phyloP scores from a whole-genome alignment of 495 filamentous ascomycete species.

The Neurospora sp. region DNA sequence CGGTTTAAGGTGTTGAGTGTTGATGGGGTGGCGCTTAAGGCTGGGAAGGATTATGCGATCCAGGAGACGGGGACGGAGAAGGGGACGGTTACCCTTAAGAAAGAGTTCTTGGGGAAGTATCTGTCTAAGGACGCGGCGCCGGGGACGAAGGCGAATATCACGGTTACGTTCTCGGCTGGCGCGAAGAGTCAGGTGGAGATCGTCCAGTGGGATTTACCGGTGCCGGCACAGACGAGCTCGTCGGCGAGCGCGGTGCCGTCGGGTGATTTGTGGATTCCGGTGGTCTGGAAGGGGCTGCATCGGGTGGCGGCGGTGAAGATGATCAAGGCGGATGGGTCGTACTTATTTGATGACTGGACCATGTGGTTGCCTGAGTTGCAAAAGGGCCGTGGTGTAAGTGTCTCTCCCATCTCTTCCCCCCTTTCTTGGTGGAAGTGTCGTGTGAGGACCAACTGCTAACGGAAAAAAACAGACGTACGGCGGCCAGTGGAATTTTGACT shows the following conservation, averaged over 20 bases:
- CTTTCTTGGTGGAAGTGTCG: not conserved
- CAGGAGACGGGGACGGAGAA: conserved; percentile 19
- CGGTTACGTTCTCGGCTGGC: conserved; percentile 42
- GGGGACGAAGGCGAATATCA: conserved; percentile 40
- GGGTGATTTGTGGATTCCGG: conserved; percentile 40
- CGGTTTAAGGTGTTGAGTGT: conserved; percentile 36
- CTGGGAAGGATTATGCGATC: conserved; percentile 37
- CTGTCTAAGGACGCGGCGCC: conserved; percentile 27
- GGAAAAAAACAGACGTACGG: conserved; percentile 27
- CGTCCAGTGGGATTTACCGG: conserved; percentile 41
- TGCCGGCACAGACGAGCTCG: conserved; percentile 27
- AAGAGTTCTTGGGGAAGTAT: conserved; percentile 37
- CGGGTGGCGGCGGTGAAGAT: conserved; percentile 45
- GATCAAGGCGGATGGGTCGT: conserved; percentile 35
- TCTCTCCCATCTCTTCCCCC: not conserved
- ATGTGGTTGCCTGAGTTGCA: conserved; percentile 45
- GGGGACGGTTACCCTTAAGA: conserved; percentile 36
- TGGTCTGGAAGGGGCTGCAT: conserved; percentile 41
- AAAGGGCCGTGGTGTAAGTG: conserved; percentile 24
- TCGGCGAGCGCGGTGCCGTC: conserved; percentile 30
- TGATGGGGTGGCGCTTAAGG: conserved; percentile 21
- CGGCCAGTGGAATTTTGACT: conserved; percentile 44
- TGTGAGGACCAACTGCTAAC: not conserved
- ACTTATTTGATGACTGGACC: conserved; percentile 50
- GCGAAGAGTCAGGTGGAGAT: conserved; percentile 35